Evolutionary conservation across 2,329 filamentous ascomycete species (phyloP), one percentile per base, ranked within the genome.

Genomic region (Ophiostoma sp.): DNA sequence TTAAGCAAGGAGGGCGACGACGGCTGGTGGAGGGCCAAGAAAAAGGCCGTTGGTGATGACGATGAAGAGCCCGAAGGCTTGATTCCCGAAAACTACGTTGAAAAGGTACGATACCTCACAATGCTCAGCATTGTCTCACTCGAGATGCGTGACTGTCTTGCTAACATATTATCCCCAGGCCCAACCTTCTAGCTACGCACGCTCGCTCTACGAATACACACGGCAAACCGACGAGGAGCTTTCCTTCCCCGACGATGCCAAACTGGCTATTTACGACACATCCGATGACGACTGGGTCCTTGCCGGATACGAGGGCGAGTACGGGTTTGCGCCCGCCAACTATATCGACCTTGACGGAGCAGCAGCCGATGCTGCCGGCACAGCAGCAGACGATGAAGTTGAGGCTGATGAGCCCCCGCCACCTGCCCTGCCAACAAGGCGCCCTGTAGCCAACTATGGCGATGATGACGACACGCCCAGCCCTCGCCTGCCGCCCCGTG

Each of bases 211-310:
- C 81, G 95, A 99, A 78, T 99, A 99, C 78, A 91, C 91, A 66
- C 87, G 94, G 74, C 95, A 99, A 80, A 99, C 95, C 38, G 95
- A 99, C 76, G 95, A 99, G 79, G 95, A 99, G 79, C 83, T 99
- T 9, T 98, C 94, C 38, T 98, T 99, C 76, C 86, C 91, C 65
- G 95, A 99, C 81, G 93, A 97, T 76, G 88, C 90, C 55, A 80
- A 87, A 62, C 84, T 99, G 65, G 83, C 90, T 70, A 91, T 99
- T 64, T 98, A 91, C 79, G 95, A 99, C 78, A 89, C 85, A 9
- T 90, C 92, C 5, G 95, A 99, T 77, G 92, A 92, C 14, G 95
- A 99, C 79, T 99, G 95, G 95, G 97, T 95, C 71, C 82, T 99
- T 65, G 94, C 96, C 42, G 93, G 94, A 18, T 81, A 89, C 62